Percentiles rank a stretch among this genome's conserved stretches.
phyloP scores from a whole-genome alignment of 1,139 yeast species.

The Pichia sp. region DNA sequence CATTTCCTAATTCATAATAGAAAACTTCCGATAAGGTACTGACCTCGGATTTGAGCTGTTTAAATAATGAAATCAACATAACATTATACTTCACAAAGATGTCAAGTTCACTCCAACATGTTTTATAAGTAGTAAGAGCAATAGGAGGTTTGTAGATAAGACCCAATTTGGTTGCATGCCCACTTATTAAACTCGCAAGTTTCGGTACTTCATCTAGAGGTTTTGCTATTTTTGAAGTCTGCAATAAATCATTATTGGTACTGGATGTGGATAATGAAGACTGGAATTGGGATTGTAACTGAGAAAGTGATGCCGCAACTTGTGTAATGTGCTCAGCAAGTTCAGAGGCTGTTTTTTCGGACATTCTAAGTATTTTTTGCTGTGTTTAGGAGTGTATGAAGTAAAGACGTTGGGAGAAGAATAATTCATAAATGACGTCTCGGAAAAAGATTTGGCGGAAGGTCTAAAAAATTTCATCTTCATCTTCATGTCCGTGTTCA shows the following conservation, averaged over 20 bases:
- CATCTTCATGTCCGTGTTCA: no score
- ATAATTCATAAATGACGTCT: no score
- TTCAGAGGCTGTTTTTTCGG: conserved; percentile 3
- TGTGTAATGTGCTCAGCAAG: conserved; percentile 3
- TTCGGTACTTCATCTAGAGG: conserved; percentile 56
- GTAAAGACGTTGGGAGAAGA: no score
- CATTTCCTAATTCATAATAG: conserved; percentile 32
- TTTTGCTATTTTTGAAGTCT: conserved; percentile 32
- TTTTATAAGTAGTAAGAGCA: conserved; percentile 30
- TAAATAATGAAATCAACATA: conserved; percentile 39
- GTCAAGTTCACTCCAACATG: conserved; percentile 49
- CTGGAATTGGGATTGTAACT: conserved; percentile 2
- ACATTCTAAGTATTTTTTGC: no score
- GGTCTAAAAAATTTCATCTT: no score
- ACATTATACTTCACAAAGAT: conserved; percentile 41
- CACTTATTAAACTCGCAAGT: conserved; percentile 53
- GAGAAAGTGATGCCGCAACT: conserved; percentile 2
- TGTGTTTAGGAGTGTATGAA: no score
- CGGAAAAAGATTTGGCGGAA: no score
- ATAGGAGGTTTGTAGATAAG: conserved; percentile 63
- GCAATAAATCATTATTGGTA: background rate
- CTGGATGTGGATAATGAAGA: background rate
- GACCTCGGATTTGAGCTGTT: conserved; percentile 33
- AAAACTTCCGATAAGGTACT: conserved; percentile 34
- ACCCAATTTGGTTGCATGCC: conserved; percentile 76